phyloP scores from a whole-genome alignment of 73 alveolate genomes.

The Loxodes magnus region DNA sequence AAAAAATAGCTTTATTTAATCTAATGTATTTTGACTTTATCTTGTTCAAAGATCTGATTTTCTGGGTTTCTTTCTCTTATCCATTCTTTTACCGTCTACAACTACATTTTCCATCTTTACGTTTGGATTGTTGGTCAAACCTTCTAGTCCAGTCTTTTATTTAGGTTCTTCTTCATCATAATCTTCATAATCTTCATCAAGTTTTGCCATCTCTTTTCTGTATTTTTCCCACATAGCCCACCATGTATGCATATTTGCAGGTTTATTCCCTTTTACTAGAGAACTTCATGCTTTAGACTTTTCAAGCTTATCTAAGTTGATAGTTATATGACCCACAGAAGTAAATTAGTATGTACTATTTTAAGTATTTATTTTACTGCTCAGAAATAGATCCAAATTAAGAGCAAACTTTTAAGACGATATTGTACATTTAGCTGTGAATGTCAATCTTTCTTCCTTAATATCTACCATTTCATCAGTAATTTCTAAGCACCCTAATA shows the following conservation, averaged over 20 bases:
- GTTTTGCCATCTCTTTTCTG: slow-evolving; percentile 25
- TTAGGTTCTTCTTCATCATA: slow-evolving; percentile 2
- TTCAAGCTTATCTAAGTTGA: slow-evolving; percentile 21
- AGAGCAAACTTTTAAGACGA: slow-evolving; percentile 23
- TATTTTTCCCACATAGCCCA: slow-evolving; percentile 49
- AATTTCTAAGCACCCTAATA: slow-evolving; percentile 43
- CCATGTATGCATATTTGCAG: slow-evolving; percentile 39
- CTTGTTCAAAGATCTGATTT: neutral
- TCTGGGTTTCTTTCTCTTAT: slow-evolving; percentile 7
- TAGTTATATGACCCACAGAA: slow-evolving; percentile 31
- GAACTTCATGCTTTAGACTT: slow-evolving; percentile 19
- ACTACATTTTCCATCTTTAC: neutral
- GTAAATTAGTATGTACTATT: slow-evolving; percentile 15
- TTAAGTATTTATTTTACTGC: slow-evolving; percentile 17
- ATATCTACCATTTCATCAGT: slow-evolving; percentile 25
- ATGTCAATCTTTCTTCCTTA: slow-evolving; percentile 15
- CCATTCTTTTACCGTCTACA: slow-evolving; percentile 9
- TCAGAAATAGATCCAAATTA: slow-evolving; percentile 12
- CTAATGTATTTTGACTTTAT: neutral
- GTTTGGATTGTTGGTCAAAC: slow-evolving; percentile 3
- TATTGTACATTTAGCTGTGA: slow-evolving; percentile 24
- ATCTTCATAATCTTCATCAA: slow-evolving; percentile 30
- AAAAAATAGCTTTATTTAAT: no score
- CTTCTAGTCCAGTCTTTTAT: slow-evolving; percentile 2
- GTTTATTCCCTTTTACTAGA: slow-evolving; percentile 23